A percentile compares a stretch with the other conserved stretches of the same genome.
Evolutionary conservation across 2,329 filamentous ascomycete genomes (phyloP).

Genomic region (Talaromyces sp.): DNA sequence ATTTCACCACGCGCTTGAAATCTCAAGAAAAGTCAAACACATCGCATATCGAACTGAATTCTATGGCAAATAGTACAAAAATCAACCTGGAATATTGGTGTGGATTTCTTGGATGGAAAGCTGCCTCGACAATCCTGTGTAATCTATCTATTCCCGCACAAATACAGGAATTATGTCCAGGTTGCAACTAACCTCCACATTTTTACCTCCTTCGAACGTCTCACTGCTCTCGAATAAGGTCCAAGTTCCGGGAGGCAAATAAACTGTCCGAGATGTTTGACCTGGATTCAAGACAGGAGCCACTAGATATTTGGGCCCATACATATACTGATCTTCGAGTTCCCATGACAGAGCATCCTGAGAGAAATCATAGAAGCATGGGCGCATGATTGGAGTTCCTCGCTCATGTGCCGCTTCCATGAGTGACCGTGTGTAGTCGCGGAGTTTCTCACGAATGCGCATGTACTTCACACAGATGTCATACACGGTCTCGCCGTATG

Average conservation of each 20-base stretch:
- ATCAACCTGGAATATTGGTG: background rate
- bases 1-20: background rate
- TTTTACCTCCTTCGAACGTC: slow-evolving; percentile 36
- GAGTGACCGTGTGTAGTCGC: slow-evolving; percentile 56
- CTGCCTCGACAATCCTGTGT: background rate
- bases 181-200: slow-evolving; percentile 42
- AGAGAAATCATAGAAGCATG: slow-evolving; percentile 64
- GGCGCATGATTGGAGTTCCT: slow-evolving; percentile 60
- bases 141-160: slow-evolving; percentile 20
- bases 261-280: slow-evolving; percentile 46
- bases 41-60: background rate
- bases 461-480: slow-evolving; percentile 60
- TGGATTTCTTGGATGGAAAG: background rate
- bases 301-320: slow-evolving; percentile 57
- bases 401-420: slow-evolving; percentile 60
- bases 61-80: background rate
- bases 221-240: slow-evolving; percentile 25
- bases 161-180: slow-evolving; percentile 51
- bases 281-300: slow-evolving; percentile 55
- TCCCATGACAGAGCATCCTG: slow-evolving; percentile 54
- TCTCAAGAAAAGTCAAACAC: background rate
- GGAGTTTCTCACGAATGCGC: slow-evolving; percentile 54
- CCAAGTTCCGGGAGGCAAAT: slow-evolving; percentile 54
- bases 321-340: slow-evolving; percentile 62
- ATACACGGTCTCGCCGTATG: slow-evolving; percentile 60